Evolutionary conservation across 169 alveolate species (phyloP).

Genomic region (Babesia bovis): DNA sequence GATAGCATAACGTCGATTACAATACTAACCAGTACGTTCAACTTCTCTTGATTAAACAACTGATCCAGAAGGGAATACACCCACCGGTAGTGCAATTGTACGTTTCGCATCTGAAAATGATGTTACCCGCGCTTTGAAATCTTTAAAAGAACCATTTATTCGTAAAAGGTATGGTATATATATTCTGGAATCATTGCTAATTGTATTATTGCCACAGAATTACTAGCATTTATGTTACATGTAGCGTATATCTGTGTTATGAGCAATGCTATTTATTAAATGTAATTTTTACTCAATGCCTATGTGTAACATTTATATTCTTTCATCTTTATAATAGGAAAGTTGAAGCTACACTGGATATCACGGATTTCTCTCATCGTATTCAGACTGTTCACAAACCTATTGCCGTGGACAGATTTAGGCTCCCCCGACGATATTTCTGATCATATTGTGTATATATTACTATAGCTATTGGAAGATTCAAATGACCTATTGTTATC

Average conservation of each 20-base stretch:
- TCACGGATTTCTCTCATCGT: constrained; percentile 45
- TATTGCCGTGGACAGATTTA: constrained; percentile 48
- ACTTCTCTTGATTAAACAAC: not conserved
- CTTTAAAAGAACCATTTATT: constrained; percentile 21
- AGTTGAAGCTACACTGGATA: constrained; percentile 41
- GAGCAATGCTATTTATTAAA: too few relatives aligned
- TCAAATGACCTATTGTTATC: too few relatives aligned
- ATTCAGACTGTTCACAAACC: constrained; percentile 58
- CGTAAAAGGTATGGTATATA: constrained; percentile 29
- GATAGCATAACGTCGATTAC: constrained; percentile 12
- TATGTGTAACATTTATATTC: too few relatives aligned
- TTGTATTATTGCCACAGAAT: too few relatives aligned
- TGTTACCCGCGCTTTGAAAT: constrained; percentile 48
- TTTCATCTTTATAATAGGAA: constrained; percentile 33
- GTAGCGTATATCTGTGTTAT: not conserved
- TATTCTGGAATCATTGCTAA: too few relatives aligned
- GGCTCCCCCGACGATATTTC: constrained; percentile 41
- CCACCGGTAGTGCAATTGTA: constrained; percentile 55
- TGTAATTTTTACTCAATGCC: too few relatives aligned
- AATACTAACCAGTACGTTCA: constrained; percentile 35
- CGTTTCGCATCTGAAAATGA: constrained; percentile 47
- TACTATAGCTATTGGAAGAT: too few relatives aligned
- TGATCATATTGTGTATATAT: not conserved
- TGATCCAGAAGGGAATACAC: constrained; percentile 20
- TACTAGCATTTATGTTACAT: too few relatives aligned